These are phyloP conservation scores for Zygnema circumcarinatum DNA, from an alignment of 139 green algal species.

Conservation along the genomic window DNA sequence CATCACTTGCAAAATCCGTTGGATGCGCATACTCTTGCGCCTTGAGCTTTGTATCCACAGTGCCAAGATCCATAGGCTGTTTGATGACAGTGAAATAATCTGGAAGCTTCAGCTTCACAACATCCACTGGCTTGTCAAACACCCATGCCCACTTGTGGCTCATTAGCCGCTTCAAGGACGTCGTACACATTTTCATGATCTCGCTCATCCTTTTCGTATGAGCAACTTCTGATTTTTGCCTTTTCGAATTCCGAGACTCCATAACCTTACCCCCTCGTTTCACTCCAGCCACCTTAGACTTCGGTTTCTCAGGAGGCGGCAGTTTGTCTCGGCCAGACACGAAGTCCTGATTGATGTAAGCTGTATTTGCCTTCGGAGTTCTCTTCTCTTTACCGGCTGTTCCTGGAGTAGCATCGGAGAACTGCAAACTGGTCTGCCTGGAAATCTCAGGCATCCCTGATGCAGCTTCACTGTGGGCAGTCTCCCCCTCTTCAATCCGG, in stretches of 20 bases:
- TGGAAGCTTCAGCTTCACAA: slow-evolving; percentile 64
- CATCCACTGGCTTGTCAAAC: slow-evolving; percentile 86
- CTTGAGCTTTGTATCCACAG: slow-evolving; percentile 43
- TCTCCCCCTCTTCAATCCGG: background rate
- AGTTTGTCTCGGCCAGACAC: slow-evolving; percentile 44
- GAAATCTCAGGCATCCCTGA: background rate
- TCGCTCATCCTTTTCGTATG: slow-evolving; percentile 38
- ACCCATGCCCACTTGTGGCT: slow-evolving; percentile 80
- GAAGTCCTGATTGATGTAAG: slow-evolving; percentile 49
- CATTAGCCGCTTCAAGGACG: slow-evolving; percentile 29
- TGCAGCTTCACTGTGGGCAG: slow-evolving; percentile 1
- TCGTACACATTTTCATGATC: slow-evolving; percentile 38
- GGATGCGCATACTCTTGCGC: slow-evolving; percentile 71
- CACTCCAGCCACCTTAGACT: slow-evolving; percentile 2
- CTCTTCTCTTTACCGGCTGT: slow-evolving; percentile 53
- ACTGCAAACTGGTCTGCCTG: background rate
- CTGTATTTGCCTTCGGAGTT: slow-evolving; percentile 48
- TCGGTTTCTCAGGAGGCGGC: slow-evolving; percentile 34
- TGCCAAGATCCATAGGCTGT: slow-evolving; percentile 66
- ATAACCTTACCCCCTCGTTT: slow-evolving; percentile 13
- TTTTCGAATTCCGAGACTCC: slow-evolving; percentile 15
- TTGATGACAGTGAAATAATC: slow-evolving; percentile 82
- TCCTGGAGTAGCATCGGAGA: slow-evolving; percentile 16
- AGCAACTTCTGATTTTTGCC: slow-evolving; percentile 35
- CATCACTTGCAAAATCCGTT: slow-evolving; percentile 66